Conservation (phyloP, 495 filamentous ascomycete genomes). For the Echria macrotheca region DNA sequence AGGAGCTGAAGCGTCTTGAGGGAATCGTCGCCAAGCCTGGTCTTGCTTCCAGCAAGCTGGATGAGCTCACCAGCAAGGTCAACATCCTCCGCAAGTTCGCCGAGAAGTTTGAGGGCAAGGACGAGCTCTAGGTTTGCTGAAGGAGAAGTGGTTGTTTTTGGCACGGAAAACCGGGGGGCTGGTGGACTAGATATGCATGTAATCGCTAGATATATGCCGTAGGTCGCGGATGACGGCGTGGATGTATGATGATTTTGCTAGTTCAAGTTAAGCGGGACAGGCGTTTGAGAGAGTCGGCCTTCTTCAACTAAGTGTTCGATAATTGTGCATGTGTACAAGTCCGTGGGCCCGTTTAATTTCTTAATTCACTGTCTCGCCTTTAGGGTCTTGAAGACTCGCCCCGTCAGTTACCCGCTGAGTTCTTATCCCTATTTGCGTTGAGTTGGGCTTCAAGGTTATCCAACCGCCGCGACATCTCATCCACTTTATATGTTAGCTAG, state of each 20-base stretch:
- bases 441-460: slow-evolving; percentile 81
- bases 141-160: not conserved
- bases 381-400: too few species aligned
- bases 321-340: too few species aligned
- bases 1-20: slow-evolving; percentile 78
- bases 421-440: slow-evolving; percentile 45
- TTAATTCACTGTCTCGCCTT: too few species aligned
- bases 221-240: not conserved
- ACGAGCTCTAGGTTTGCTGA: slow-evolving; percentile 55
- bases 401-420: too few species aligned
- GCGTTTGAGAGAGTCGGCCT: too few species aligned
- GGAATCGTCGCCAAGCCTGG: slow-evolving; percentile 80
- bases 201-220: not conserved
- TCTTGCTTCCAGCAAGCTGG: slow-evolving; percentile 77
- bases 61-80: slow-evolving; percentile 79
- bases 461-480: slow-evolving; percentile 87
- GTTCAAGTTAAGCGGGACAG: too few species aligned
- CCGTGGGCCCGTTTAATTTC: too few species aligned
- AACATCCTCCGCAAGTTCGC: slow-evolving; percentile 85
- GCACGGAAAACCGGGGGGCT: not conserved
- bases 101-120: slow-evolving; percentile 46
- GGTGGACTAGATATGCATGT: too few species aligned
- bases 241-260: not conserved
- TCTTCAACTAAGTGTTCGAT: too few species aligned
- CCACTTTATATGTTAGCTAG: slow-evolving; percentile 54